phyloP scores from a whole-genome alignment of 495 filamentous ascomycete genomes.

The Lasiosphaeria miniovina region DNA sequence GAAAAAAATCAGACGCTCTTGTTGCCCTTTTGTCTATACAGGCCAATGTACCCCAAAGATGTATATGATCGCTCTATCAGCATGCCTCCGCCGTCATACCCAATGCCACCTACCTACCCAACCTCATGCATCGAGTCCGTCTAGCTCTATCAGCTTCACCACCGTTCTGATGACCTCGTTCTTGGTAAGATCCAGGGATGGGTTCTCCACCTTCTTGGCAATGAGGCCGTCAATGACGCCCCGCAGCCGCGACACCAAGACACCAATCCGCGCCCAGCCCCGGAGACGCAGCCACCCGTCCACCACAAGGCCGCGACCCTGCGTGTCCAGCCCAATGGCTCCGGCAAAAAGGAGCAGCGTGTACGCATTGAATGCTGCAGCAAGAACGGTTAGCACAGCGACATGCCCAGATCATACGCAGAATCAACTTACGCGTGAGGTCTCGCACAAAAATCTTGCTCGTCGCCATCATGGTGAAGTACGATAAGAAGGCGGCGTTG shows the following conservation, averaged over 20 bases:
- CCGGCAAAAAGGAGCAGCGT: conserved; percentile 89
- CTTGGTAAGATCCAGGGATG: conserved; percentile 52
- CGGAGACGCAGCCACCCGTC: conserved; percentile 89
- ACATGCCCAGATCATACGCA: not conserved
- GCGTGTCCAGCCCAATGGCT: conserved; percentile 77
- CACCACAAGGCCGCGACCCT: conserved; percentile 82
- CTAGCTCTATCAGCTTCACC: conserved; percentile 75
- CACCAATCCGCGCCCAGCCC: conserved; percentile 93
- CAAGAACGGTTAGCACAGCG: conserved; percentile 3
- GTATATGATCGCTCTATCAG: not conserved
- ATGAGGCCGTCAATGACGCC: conserved; percentile 84
- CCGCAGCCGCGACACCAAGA: conserved; percentile 77
- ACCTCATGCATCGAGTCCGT: conserved; percentile 70
- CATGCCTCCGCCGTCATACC: not conserved
- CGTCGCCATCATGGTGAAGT: conserved; percentile 87
- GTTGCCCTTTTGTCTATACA: too few species aligned
- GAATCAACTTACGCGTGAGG: conserved; percentile 67
- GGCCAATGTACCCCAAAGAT: not conserved
- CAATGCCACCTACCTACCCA: not conserved
- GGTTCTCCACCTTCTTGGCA: conserved; percentile 73
- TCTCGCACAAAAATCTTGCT: conserved; percentile 87
- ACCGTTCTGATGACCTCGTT: conserved; percentile 73
- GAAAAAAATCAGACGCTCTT: too few species aligned
- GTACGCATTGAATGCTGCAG: conserved; percentile 81
- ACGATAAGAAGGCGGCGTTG: conserved; percentile 68